Conservation (phyloP, 2,329 filamentous ascomycete genomes). For the Fusarium kyushuense region DNA sequence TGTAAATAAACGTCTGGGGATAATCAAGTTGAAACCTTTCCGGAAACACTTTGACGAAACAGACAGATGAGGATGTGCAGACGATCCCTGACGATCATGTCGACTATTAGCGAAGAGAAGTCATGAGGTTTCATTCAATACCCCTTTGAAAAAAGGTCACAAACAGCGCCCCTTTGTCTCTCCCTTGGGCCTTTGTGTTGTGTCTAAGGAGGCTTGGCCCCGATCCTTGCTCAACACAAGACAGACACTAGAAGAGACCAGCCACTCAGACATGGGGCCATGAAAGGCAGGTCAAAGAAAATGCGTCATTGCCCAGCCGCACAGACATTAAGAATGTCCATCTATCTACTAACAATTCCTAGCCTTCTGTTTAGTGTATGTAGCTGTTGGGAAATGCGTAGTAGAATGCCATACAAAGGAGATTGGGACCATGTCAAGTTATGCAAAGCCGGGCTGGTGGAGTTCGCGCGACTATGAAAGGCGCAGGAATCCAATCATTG, state of each 20-base stretch:
- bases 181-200: slow-evolving; percentile 31
- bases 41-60: slow-evolving; percentile 36
- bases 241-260: slow-evolving; percentile 17
- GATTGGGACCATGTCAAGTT: slow-evolving; percentile 23
- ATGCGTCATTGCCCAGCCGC: slow-evolving; percentile 15
- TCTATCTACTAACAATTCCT: slow-evolving; percentile 3
- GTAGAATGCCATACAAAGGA: slow-evolving; percentile 30
- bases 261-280: slow-evolving; percentile 34
- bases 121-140: slow-evolving; percentile 11
- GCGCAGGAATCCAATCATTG: slow-evolving; percentile 42
- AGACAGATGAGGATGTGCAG: slow-evolving; percentile 34
- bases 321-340: slow-evolving; percentile 4
- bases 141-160: background rate
- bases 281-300: slow-evolving; percentile 33
- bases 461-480: slow-evolving; percentile 26
- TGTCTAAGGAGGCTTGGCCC: slow-evolving; percentile 15
- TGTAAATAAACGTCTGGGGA: slow-evolving; percentile 25
- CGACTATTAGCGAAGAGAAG: slow-evolving; percentile 2
- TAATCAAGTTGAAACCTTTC: slow-evolving; percentile 31
- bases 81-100: slow-evolving; percentile 31
- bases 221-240: slow-evolving; percentile 32
- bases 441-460: slow-evolving; percentile 36
- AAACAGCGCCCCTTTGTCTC: slow-evolving; percentile 18
- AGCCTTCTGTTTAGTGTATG: slow-evolving; percentile 17
- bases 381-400: background rate